Conservation (phyloP, 257 asterid genomes). For the Solanum dulcamara region DNA sequence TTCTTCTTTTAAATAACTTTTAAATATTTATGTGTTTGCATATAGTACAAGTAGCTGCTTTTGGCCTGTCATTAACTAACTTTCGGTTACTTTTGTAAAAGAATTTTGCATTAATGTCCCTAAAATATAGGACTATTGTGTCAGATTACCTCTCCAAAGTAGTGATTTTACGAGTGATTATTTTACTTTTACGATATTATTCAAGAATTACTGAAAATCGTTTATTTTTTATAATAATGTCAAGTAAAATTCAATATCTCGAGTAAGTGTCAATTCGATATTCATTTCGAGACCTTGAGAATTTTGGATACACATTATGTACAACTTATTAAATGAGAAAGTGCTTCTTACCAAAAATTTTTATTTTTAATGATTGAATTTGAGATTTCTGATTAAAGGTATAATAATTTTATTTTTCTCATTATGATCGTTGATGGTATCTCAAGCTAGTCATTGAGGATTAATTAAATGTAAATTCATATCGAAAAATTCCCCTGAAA, state of each 20-base stretch:
- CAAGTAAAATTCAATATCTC: neutral
- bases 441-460: neutral
- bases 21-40: neutral
- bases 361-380: too few species aligned
- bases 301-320: fast-evolving
- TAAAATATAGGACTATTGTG: neutral
- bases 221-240: neutral
- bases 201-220: too few species aligned
- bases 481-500: neutral
- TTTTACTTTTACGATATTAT: neutral
- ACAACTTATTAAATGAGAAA: neutral
- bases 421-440: fast-evolving
- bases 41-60: neutral
- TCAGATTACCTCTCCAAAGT: neutral
- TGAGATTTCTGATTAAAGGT: neutral
- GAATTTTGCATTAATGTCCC: neutral
- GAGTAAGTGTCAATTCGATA: neutral
- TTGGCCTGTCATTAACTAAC: neutral
- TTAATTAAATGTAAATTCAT: neutral
- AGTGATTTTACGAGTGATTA: neutral
- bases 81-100: neutral
- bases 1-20: too few species aligned
- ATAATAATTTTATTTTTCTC: neutral
- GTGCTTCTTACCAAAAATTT: too few species aligned
- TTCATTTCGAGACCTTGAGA: fast-evolving